Percentiles rank a stretch among this genome's conserved stretches.
These are phyloP conservation scores for Neoboletus subvelutipes DNA, from an alignment of 768 basidiomycete genomes.

Conservation along the genomic window DNA sequence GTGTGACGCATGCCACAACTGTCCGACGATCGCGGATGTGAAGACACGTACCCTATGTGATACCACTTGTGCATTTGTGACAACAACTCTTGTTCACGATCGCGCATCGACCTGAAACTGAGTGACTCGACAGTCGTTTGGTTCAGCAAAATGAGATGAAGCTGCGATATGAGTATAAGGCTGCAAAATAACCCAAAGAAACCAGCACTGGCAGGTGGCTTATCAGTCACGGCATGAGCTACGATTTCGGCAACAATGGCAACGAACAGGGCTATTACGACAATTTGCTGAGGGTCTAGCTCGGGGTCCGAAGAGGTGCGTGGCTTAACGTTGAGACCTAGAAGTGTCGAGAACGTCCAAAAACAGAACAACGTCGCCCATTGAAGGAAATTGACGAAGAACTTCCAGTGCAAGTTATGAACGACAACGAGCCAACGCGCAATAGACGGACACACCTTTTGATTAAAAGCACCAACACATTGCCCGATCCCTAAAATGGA, in stretches of 20 bases:
- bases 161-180: conserved; percentile 56
- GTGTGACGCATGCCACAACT: not conserved
- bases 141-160: conserved; percentile 57
- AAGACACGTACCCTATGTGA: conserved; percentile 48
- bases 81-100: conserved; percentile 57
- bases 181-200: conserved; percentile 72
- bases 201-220: conserved; percentile 47
- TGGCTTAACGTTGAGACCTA: conserved; percentile 49
- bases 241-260: not conserved
- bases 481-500: conserved; percentile 76
- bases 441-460: conserved; percentile 55
- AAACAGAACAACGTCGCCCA: conserved; percentile 59
- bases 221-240: conserved; percentile 7
- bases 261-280: conserved; percentile 71
- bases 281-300: conserved; percentile 68
- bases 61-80: conserved; percentile 53
- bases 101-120: conserved; percentile 53
- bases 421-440: not conserved
- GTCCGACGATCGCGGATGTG: not conserved
- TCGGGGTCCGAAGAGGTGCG: conserved; percentile 19
- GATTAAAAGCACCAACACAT: conserved; percentile 90
- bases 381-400: conserved; percentile 79
- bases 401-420: conserved; percentile 40
- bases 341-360: conserved; percentile 62
- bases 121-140: conserved; percentile 84